phyloP scores from a whole-genome alignment of 495 filamentous ascomycete genomes.

The Aspergillus steynii region DNA sequence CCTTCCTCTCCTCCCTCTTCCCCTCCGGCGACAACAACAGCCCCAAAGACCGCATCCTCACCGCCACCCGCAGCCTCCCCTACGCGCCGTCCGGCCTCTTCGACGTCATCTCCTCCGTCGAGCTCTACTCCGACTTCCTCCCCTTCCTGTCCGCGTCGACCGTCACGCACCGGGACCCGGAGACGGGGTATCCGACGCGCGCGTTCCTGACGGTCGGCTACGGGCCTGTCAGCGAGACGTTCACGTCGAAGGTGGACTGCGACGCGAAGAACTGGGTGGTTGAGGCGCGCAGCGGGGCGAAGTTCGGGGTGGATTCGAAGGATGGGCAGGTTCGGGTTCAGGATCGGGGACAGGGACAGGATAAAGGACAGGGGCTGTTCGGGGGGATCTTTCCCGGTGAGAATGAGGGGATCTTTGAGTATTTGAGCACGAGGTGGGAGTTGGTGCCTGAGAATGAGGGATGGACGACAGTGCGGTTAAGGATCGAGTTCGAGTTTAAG shows the following conservation, averaged over 20 bases:
- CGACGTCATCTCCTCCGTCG: constrained; percentile 78
- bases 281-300: constrained; percentile 74
- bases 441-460: constrained; percentile 45
- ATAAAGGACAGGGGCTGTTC: background rate
- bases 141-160: constrained; percentile 76
- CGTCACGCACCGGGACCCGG: constrained; percentile 63
- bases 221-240: constrained; percentile 76
- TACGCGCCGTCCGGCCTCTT: constrained; percentile 72
- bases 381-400: constrained; percentile 37
- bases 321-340: constrained; percentile 3
- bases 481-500: constrained; percentile 76
- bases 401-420: constrained; percentile 65
- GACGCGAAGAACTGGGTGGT: constrained; percentile 59
- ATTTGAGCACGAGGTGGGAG: constrained; percentile 76
- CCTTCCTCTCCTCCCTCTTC: constrained; percentile 39
- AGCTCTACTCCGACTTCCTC: constrained; percentile 77
- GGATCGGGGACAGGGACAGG: background rate
- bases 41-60: constrained; percentile 52
- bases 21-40: constrained; percentile 27
- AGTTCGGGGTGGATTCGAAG: constrained; percentile 24
- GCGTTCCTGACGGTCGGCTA: constrained; percentile 84
- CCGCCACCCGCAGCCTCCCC: constrained; percentile 74
- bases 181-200: constrained; percentile 62
- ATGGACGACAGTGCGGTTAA: constrained; percentile 70
- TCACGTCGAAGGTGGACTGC: constrained; percentile 75